Base-by-base conservation (phyloP, 768 basidiomycete species). In the Myochromella boudieri region DNA sequence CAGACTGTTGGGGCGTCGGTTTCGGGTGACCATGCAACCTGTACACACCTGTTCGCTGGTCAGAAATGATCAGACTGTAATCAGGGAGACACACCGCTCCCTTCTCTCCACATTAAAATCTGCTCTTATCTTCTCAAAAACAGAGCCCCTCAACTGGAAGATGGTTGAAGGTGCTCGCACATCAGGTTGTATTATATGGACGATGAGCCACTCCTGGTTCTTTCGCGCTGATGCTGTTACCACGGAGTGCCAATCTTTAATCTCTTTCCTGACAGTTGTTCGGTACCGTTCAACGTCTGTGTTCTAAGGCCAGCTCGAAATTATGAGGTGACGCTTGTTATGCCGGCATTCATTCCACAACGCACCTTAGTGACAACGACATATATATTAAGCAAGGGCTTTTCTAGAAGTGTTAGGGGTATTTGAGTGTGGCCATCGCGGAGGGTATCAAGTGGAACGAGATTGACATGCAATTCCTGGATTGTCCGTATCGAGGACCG, bases 141-240 rank as follows among this genome's bases (percentile, higher is more conserved):
- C 85, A 15, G 82, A 85, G 44, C 85, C 80, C 67, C 86, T 94
- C 61, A 90, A 79, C 66, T 87, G 88, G 68, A 89, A 97, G 65
- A 90, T 84, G 11, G 79, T 81, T 32, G 78, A 70, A 11, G 71
- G 69, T 9, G 74, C 68, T 57, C 80, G 80, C 14, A 76, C 66
- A 60, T 91, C 87, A 11, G 87, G 83, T 33, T 83, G 78, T 37
- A 91, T 80, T 38, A 97, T 80, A 55, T 97, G 87, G 6, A 95
- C 72, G 50, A 98, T 87, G 44, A 97, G 70, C 89, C 95, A 97
- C 68, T 97, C 95, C 62, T 94, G 91, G 58, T 89, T 84, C 68
- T 84, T 93, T 53, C 84, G 75, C 36, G 80, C 67, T 20, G 74
- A 75, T 34, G 80, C 67, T 20, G 74, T 66, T 28, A 92, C 70